Percentiles rank a stretch among this genome's conserved stretches.
Conservation (phyloP, 176 grass and related monocot genomes). For the Zizania latifolia region DNA sequence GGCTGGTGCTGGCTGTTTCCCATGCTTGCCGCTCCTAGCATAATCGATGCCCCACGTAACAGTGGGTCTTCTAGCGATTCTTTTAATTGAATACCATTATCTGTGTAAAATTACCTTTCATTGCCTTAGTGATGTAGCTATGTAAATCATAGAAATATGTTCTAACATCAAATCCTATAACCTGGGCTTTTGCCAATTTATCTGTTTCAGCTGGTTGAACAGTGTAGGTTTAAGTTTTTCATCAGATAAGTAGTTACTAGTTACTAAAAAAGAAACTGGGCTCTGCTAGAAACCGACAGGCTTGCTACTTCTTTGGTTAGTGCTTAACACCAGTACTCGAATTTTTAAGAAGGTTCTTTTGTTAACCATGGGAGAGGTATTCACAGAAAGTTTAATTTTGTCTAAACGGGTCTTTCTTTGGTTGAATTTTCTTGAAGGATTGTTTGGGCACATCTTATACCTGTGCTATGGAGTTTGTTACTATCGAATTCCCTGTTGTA, state of each 20-base stretch:
- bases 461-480: neutral
- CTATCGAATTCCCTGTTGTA: neutral
- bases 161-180: neutral
- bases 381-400: neutral
- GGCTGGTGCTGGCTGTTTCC: too few species aligned
- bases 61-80: neutral
- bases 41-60: too few species aligned
- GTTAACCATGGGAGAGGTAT: neutral
- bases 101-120: neutral
- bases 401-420: neutral
- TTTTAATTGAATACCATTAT: too few species aligned
- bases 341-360: too few species aligned
- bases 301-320: too few species aligned
- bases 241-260: neutral
- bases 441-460: neutral
- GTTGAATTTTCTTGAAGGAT: neutral
- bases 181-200: neutral
- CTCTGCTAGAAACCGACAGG: neutral
- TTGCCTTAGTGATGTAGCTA: neutral
- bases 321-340: neutral
- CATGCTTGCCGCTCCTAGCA: too few species aligned
- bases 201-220: neutral
- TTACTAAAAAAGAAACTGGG: neutral
- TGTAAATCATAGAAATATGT: neutral
- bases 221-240: neutral